phyloP scores from a whole-genome alignment of 106 monocot genomes.

The Dendrobium nobile region DNA sequence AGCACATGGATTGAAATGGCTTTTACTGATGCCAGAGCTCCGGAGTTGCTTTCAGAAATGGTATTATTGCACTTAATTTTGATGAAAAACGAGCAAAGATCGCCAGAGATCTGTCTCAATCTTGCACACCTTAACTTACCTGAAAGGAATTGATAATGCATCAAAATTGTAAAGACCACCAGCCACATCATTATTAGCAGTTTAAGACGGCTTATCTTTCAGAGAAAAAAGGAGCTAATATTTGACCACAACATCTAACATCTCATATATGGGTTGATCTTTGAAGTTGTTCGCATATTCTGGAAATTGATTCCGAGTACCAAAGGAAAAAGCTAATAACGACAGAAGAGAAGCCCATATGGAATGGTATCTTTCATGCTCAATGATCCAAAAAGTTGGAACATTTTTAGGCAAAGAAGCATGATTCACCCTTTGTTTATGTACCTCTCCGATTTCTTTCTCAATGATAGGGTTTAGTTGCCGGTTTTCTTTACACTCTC shows the following conservation, averaged over 20 bases:
- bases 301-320: not conserved
- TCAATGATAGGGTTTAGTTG: not conserved
- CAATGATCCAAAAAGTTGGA: not conserved
- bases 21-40: slow-evolving; percentile 27
- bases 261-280: not conserved
- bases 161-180: not conserved
- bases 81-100: slow-evolving; percentile 45
- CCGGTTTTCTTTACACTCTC: not conserved
- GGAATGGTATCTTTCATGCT: not conserved
- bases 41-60: slow-evolving; percentile 11
- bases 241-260: not conserved
- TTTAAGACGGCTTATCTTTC: not conserved
- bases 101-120: slow-evolving; percentile 56
- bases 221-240: not conserved
- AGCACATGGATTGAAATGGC: slow-evolving; percentile 58
- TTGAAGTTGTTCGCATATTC: not conserved
- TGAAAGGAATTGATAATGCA: slow-evolving; percentile 28
- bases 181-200: not conserved
- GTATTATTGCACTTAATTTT: slow-evolving; percentile 12
- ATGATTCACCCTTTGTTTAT: not conserved
- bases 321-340: not conserved
- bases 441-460: not conserved
- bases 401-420: not conserved
- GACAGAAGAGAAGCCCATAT: not conserved
- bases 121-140: slow-evolving; percentile 57